phyloP scores from a whole-genome alignment of 495 filamentous ascomycete genomes.

The Penicillium taxi region DNA sequence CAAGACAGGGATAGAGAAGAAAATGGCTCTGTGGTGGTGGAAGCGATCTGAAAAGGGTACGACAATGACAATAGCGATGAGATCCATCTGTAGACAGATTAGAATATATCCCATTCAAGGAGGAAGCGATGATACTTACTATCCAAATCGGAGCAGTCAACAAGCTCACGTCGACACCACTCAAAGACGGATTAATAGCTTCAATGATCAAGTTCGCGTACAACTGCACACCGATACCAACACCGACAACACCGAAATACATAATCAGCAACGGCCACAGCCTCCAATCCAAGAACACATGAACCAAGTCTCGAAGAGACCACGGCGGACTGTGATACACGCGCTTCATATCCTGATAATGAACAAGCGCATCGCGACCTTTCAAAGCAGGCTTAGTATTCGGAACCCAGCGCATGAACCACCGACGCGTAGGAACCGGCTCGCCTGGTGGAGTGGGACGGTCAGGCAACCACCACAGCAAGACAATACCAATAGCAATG shows the following conservation, averaged over 20 bases:
- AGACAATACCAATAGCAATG: slow-evolving; percentile 56
- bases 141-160: slow-evolving; percentile 90
- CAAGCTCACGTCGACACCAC: slow-evolving; percentile 66
- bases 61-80: slow-evolving; percentile 78
- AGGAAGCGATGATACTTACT: slow-evolving; percentile 37
- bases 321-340: slow-evolving; percentile 68
- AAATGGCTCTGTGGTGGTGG: slow-evolving; percentile 71
- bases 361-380: slow-evolving; percentile 70
- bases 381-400: slow-evolving; percentile 59
- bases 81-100: slow-evolving; percentile 55
- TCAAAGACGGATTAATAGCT: slow-evolving; percentile 63
- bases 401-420: slow-evolving; percentile 53
- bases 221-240: slow-evolving; percentile 80
- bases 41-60: slow-evolving; percentile 84
- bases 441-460: slow-evolving; percentile 64
- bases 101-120: neutral
- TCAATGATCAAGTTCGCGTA: slow-evolving; percentile 83
- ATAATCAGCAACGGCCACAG: slow-evolving; percentile 78
- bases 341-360: slow-evolving; percentile 76
- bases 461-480: slow-evolving; percentile 89
- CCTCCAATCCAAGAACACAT: slow-evolving; percentile 74
- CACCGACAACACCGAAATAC: slow-evolving; percentile 93
- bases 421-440: slow-evolving; percentile 25
- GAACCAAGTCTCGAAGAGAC: slow-evolving; percentile 56
- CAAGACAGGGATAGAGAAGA: slow-evolving; percentile 66